Evolutionary conservation across 2,329 filamentous ascomycete species (phyloP), one percentile per base, ranked within the genome.

Genomic region (Chaetomium sp.): DNA sequence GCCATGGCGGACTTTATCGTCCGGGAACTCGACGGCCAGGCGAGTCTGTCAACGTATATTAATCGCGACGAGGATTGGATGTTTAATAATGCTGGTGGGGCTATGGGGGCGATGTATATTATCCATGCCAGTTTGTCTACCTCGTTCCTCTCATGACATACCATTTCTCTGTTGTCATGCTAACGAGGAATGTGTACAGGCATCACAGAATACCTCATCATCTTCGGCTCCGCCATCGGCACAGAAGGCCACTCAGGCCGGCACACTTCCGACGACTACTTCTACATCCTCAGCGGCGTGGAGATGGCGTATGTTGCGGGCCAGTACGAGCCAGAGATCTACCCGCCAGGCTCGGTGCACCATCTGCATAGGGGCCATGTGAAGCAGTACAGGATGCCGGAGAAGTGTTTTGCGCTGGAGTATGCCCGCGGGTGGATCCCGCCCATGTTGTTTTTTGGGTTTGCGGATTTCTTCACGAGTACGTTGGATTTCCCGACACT

Each of bases 231-330:
- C 1, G 80, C 88, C 8, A 74, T 91, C 63, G 90, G 90, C 65
- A 95, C 91, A 10, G 90, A 95, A 73, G 91, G 91, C 59, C 90
- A 95, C 78, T 83, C 84, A 1, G 91, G 91, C 61, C 87, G 90
- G 50, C 91, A 95, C 79, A 92, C 89, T 10, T 90, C 90, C n/a
- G 88, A 95, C 73, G 91, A 96, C 77, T 96, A 94, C 79, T 96
- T 96, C 79, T 82, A 91, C 78, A 95, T 96, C 77, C 79, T 96
- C 36, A 77, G 77, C 37, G 91, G 91, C 65, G 83, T 85, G 65
- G 85, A 95, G 73, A 78, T 82, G 65, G 87, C 89, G 61, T 91
- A 90, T 76, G 78, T 81, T 4, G 82, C 85, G 2, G 86, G 86
- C 62, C 68, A 76, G 61, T 89, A 83, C 71, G 77, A 80, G 69